Evolutionary conservation across 2,329 filamentous ascomycete genomes (phyloP).

Genomic region (Stagonosporopsis vannaccii): DNA sequence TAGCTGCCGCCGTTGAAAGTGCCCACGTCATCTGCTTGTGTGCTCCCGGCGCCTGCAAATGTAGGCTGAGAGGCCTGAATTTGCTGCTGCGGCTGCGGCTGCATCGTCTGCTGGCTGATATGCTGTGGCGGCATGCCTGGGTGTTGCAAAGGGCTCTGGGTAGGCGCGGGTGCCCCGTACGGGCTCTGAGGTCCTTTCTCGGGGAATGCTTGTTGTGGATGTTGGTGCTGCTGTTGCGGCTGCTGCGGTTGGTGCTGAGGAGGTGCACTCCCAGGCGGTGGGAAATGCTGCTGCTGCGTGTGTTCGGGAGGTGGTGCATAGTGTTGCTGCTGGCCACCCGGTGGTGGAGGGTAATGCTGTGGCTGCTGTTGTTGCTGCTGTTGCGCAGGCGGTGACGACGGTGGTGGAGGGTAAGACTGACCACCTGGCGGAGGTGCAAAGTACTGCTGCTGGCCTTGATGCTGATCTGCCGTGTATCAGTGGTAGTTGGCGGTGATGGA

Average conservation of each 20-base stretch:
- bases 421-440: slow-evolving; percentile 48
- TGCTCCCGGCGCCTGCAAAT: slow-evolving; percentile 48
- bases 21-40: slow-evolving; percentile 83
- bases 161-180: slow-evolving; percentile 46
- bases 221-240: slow-evolving; percentile 32
- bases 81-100: slow-evolving; percentile 43
- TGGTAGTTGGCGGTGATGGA: not conserved
- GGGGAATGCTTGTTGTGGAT: slow-evolving; percentile 11
- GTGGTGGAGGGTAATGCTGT: slow-evolving; percentile 43
- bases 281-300: slow-evolving; percentile 38
- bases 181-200: slow-evolving; percentile 28
- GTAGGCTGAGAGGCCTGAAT: slow-evolving; percentile 37
- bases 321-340: slow-evolving; percentile 28
- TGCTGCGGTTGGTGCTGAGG: slow-evolving; percentile 40
- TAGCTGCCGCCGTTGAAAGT: slow-evolving; percentile 97
- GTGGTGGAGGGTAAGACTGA: slow-evolving; percentile 47
- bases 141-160: slow-evolving; percentile 37
- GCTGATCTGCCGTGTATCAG: slow-evolving; percentile 30
- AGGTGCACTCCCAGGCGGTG: slow-evolving; percentile 39
- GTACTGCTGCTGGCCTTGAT: slow-evolving; percentile 46
- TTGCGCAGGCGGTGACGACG: slow-evolving; percentile 40
- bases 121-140: slow-evolving; percentile 44
- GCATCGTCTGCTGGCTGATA: slow-evolving; percentile 34
- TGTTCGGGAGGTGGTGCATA: not conserved
- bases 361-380: slow-evolving; percentile 34